phyloP scores from a whole-genome alignment of 208 protist genomes.

The Endotrypanum monterogeii region DNA sequence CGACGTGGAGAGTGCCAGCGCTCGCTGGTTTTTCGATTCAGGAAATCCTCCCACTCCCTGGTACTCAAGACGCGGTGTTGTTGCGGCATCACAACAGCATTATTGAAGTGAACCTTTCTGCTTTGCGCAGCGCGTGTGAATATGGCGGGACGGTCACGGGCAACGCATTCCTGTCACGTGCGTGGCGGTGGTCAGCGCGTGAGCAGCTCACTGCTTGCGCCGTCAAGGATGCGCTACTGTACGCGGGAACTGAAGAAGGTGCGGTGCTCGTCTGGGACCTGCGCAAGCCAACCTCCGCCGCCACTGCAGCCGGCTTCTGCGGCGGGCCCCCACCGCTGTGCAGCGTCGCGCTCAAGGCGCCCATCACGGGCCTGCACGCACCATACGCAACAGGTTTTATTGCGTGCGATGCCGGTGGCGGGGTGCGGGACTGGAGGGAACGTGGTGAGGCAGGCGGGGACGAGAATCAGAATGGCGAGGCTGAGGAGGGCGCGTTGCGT shows the following conservation, averaged over 20 bases:
- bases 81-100: slow-evolving; percentile 49
- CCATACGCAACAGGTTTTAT: slow-evolving; percentile 58
- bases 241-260: slow-evolving; percentile 63
- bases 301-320: not conserved
- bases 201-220: slow-evolving; percentile 52
- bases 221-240: slow-evolving; percentile 56
- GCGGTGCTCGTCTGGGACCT: slow-evolving; percentile 68
- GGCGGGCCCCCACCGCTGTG: slow-evolving; percentile 19
- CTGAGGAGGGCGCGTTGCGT: slow-evolving; percentile 14
- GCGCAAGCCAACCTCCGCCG: slow-evolving; percentile 22
- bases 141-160: slow-evolving; percentile 14
- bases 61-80: slow-evolving; percentile 37
- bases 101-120: slow-evolving; percentile 41
- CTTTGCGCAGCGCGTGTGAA: slow-evolving; percentile 26
- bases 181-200: slow-evolving; percentile 63
- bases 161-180: slow-evolving; percentile 40
- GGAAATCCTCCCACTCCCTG: slow-evolving; percentile 44
- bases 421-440: slow-evolving; percentile 52
- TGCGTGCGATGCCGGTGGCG: slow-evolving; percentile 58
- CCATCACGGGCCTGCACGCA: slow-evolving; percentile 59
- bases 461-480: slow-evolving; percentile 10
- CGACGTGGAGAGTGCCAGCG: slow-evolving; percentile 39
- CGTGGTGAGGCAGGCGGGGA: slow-evolving; percentile 14
- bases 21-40: slow-evolving; percentile 46
- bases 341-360: slow-evolving; percentile 31